phyloP scores from a whole-genome alignment of 2,329 filamentous ascomycete species.

The Orbilia blumenaviensis region DNA sequence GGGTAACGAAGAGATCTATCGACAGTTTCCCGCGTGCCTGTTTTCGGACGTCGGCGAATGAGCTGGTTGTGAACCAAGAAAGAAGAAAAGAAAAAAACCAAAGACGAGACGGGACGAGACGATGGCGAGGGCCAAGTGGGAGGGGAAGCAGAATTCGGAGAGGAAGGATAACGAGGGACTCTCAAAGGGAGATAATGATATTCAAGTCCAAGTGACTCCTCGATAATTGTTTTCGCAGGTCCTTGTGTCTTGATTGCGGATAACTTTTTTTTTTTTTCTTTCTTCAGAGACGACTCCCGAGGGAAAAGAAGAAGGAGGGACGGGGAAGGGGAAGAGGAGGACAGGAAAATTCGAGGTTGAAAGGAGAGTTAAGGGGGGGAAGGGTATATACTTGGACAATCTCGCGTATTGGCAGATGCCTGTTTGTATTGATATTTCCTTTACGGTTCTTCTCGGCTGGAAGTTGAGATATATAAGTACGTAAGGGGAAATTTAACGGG shows the following conservation, averaged over 20 bases:
- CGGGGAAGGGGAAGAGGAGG: neutral
- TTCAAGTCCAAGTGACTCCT: no score
- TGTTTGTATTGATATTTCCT: constrained; percentile 21
- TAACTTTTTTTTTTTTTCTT: neutral
- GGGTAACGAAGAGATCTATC: constrained; percentile 1
- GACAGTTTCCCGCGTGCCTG: constrained; percentile 23
- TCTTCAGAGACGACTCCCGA: neutral
- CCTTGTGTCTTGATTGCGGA: no score
- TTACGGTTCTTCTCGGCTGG: constrained; percentile 8
- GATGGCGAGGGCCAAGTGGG: constrained; percentile 3
- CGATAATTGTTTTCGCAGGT: no score
- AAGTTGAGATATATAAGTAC: constrained; percentile 9
- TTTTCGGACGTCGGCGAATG: constrained; percentile 12
- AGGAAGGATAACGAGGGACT: neutral
- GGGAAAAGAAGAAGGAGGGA: neutral
- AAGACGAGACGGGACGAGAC: no score
- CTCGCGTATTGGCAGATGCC: constrained; percentile 22
- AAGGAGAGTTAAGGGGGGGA: constrained; percentile 17
- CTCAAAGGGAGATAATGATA: constrained; percentile 13
- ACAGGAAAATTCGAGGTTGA: neutral
- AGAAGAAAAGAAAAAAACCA: neutral
- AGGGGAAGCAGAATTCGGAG: neutral
- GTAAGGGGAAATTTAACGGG: neutral
- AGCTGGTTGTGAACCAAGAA: neutral
- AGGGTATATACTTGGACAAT: constrained; percentile 18